Evolutionary conservation across 768 basidiomycete species (phyloP).

Genomic region (Tylopilus plumbeoviolaceoides): DNA sequence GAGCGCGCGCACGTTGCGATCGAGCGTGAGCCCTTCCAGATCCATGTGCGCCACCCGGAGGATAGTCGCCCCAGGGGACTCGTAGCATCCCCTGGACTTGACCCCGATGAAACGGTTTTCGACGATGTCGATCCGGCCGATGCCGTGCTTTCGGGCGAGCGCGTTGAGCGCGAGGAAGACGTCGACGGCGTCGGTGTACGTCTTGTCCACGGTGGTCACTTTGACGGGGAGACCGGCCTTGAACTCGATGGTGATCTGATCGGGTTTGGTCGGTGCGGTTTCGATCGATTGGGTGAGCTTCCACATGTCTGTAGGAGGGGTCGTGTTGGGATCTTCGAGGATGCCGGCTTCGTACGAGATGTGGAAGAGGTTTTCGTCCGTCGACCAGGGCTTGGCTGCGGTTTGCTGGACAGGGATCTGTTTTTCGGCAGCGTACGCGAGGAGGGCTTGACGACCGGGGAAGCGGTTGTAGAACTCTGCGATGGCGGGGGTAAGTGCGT

Average conservation of each 20-base stretch:
- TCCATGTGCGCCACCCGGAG: constrained; percentile 94
- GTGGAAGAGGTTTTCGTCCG: constrained; percentile 99
- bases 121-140: constrained; percentile 97
- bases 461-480: constrained; percentile 96
- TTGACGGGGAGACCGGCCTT: constrained; percentile 82
- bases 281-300: constrained; percentile 87
- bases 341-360: constrained; percentile 99
- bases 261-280: constrained; percentile 72
- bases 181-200: constrained; percentile 88
- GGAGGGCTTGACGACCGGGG: constrained; percentile 89
- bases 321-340: constrained; percentile 93
- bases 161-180: constrained; percentile 91
- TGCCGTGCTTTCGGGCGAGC: constrained; percentile 90
- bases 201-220: constrained; percentile 58
- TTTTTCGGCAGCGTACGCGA: constrained; percentile 84
- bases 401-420: constrained; percentile 94
- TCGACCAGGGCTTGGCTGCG: constrained; percentile 97
- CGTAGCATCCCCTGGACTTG: constrained; percentile 99
- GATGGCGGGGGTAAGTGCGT: neutral
- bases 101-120: constrained; percentile 99
- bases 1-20: constrained; percentile 92
- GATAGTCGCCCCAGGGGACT: constrained; percentile 95
- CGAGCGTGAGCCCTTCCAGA: constrained; percentile 95
- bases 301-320: constrained; percentile 98
- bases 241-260: constrained; percentile 84